Evolutionary conservation across 306 rosid genomes (phyloP).

Genomic region (Calophaca sinica): DNA sequence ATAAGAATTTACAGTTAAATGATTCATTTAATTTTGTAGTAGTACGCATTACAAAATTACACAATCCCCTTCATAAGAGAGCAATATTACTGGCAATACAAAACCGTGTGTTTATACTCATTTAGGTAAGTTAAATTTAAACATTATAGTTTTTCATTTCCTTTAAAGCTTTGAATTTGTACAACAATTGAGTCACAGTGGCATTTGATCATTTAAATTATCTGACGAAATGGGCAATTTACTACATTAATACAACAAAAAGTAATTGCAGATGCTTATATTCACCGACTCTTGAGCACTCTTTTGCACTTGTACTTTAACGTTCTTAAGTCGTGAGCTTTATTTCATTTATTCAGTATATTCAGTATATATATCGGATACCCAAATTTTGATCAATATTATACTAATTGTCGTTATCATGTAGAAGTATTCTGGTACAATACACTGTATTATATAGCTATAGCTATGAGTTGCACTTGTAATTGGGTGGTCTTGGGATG

Average conservation of each 20-base stretch:
- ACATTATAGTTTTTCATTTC: background rate
- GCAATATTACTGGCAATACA: background rate
- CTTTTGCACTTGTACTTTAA: background rate
- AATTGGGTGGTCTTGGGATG: background rate
- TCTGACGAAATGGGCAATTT: background rate
- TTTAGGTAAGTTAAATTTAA: no score
- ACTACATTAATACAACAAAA: background rate
- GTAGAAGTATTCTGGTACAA: background rate
- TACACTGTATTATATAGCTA: no score
- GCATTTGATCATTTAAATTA: background rate
- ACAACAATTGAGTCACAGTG: background rate
- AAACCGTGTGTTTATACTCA: background rate
- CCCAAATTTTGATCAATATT: no score
- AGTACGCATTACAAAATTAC: no score
- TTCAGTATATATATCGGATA: background rate
- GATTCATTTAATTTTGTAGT: background rate
- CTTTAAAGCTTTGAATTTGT: background rate
- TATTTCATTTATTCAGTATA: background rate
- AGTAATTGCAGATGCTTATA: no score
- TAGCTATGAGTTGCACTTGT: background rate
- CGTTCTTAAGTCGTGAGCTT: background rate
- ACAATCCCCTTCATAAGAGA: constrained; percentile 1
- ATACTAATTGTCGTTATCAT: background rate
- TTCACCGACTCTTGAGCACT: background rate
- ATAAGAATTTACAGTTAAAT: background rate